These are phyloP conservation scores for Russula compacta DNA, from an alignment of 768 basidiomycete genomes.

Conservation along the genomic window DNA sequence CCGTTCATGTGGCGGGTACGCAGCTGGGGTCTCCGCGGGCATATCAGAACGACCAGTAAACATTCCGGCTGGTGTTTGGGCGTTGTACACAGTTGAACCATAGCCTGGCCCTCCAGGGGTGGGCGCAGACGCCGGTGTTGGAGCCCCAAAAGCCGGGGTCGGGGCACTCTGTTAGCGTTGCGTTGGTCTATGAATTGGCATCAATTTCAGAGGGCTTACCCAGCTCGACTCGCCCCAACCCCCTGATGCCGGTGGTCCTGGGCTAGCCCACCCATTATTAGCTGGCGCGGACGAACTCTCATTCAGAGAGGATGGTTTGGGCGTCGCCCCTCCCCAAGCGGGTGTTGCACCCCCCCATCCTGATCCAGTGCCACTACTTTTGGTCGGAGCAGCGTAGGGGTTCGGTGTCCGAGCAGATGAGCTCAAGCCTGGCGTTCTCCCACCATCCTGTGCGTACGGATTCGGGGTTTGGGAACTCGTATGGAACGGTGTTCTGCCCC, in stretches of 20 bases:
- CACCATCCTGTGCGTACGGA: slow-evolving; percentile 44
- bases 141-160: slow-evolving; percentile 21
- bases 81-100: slow-evolving; percentile 28
- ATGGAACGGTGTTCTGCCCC: slow-evolving; percentile 66
- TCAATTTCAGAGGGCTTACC: slow-evolving; percentile 29
- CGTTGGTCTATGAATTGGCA: not conserved
- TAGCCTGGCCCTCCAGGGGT: slow-evolving; percentile 29
- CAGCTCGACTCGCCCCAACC: slow-evolving; percentile 38
- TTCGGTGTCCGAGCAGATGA: slow-evolving; percentile 46
- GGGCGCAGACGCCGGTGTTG: slow-evolving; percentile 33
- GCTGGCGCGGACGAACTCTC: slow-evolving; percentile 10
- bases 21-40: slow-evolving; percentile 28
- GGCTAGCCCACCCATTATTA: slow-evolving; percentile 21
- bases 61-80: slow-evolving; percentile 25
- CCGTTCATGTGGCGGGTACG: slow-evolving; percentile 29
- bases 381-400: slow-evolving; percentile 31
- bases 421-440: slow-evolving; percentile 47
- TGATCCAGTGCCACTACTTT: slow-evolving; percentile 37
- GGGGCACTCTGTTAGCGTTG: slow-evolving; percentile 25
- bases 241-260: slow-evolving; percentile 24
- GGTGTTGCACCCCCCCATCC: slow-evolving; percentile 34
- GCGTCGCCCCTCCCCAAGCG: slow-evolving; percentile 20
- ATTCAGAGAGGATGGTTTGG: slow-evolving; percentile 14
- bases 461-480: slow-evolving; percentile 60
- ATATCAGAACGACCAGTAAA: slow-evolving; percentile 13